A percentile compares a stretch with the other conserved stretches of the same genome.
Conservation (phyloP, 73 alveolate species). For the Paramecium tetraurelia region DNA sequence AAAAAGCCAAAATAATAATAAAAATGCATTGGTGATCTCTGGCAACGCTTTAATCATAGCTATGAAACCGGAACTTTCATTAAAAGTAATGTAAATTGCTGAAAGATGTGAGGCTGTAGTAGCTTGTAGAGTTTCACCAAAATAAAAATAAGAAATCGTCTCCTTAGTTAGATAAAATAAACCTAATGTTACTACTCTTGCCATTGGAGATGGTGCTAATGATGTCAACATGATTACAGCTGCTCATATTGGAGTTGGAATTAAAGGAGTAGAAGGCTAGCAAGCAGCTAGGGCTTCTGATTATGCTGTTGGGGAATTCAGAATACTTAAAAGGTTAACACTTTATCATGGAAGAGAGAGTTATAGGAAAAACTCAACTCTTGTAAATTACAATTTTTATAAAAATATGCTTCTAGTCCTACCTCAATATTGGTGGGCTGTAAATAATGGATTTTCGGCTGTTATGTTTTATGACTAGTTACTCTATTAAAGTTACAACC, state of each 20-base stretch:
- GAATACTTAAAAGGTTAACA: slow-evolving; percentile 76
- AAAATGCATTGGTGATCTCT: slow-evolving; percentile 40
- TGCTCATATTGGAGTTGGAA: slow-evolving; percentile 92
- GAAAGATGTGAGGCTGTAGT: slow-evolving; percentile 49
- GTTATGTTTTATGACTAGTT: slow-evolving; percentile 7
- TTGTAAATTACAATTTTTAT: slow-evolving; percentile 82
- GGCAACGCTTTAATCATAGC: slow-evolving; percentile 48
- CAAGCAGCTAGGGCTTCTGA: slow-evolving; percentile 89
- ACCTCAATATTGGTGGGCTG: slow-evolving; percentile 48
- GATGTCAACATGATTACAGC: slow-evolving; percentile 86
- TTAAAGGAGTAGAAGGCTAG: slow-evolving; percentile 88
- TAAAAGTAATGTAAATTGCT: slow-evolving; percentile 35
- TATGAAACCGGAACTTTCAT: not conserved
- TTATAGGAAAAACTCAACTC: slow-evolving; percentile 72
- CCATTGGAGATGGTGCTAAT: slow-evolving; percentile 87
- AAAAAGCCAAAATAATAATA: not conserved
- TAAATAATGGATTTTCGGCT: slow-evolving; percentile 28
- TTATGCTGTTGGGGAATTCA: slow-evolving; percentile 82
- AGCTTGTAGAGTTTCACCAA: slow-evolving; percentile 65
- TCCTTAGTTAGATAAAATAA: slow-evolving; percentile 49
- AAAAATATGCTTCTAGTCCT: slow-evolving; percentile 66
- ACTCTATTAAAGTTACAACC: slow-evolving; percentile 68
- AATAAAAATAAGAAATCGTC: slow-evolving; percentile 64
- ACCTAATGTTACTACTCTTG: slow-evolving; percentile 70
- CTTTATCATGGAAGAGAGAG: slow-evolving; percentile 95